Evolutionary conservation across 139 green algal species (phyloP).

Genomic region (Mesotaenium endlicherianum): DNA sequence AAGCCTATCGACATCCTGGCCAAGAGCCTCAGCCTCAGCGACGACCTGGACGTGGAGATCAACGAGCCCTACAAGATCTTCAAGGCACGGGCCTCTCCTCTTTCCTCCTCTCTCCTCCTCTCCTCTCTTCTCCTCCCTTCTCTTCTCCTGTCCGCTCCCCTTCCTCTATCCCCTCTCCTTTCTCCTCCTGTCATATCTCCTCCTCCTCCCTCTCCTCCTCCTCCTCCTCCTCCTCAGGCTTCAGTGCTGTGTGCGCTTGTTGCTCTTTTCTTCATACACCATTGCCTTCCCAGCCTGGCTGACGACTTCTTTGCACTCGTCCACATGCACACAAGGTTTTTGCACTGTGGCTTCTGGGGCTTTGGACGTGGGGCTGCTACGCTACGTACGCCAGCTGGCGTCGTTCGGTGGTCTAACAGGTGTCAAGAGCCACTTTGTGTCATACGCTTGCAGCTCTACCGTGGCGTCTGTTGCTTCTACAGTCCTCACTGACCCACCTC

Average conservation of each 20-base stretch:
- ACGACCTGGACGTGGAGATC: conserved; percentile 45
- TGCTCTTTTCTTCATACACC: too few relatives aligned
- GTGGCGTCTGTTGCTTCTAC: too few relatives aligned
- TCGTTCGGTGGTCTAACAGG: too few relatives aligned
- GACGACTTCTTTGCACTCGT: too few relatives aligned
- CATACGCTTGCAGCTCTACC: too few relatives aligned
- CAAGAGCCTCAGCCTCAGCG: conserved; percentile 34
- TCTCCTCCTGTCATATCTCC: not conserved
- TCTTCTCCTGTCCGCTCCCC: not conserved
- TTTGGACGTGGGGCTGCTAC: too few relatives aligned
- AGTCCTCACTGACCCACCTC: too few relatives aligned
- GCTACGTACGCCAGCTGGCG: too few relatives aligned
- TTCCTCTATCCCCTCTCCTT: not conserved
- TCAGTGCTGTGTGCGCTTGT: not conserved
- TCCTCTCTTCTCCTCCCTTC: not conserved
- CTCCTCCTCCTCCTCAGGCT: not conserved
- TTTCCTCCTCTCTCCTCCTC: not conserved
- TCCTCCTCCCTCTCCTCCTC: not conserved
- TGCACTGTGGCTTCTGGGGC: too few relatives aligned
- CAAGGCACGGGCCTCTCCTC: conserved; percentile 9
- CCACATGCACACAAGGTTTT: too few relatives aligned
- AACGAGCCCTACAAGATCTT: conserved; percentile 48
- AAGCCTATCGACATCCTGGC: conserved; percentile 56
- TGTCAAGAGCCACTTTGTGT: too few relatives aligned
- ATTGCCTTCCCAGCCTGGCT: too few relatives aligned